Base-by-base conservation (phyloP, 1,139 yeast genomes). In the Yamadazyma dushanensis region DNA sequence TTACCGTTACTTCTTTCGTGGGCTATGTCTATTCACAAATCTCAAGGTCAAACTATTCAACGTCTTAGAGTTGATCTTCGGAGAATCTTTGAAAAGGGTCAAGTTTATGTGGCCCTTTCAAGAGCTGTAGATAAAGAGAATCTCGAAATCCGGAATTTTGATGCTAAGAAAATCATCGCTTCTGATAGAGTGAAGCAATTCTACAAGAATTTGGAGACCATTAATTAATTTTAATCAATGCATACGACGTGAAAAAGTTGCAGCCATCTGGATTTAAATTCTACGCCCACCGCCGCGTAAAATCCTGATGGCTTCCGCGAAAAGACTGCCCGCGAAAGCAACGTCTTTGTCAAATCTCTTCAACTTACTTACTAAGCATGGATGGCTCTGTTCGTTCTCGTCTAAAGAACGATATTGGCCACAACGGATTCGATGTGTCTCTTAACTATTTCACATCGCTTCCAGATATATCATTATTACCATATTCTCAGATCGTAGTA, bases 1-100 rank as follows among this genome's bases (percentile, higher is more conserved):
- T 49, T 86, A 4, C 97, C 96, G 0, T 64, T 88, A 25, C 66
- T 86, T 36, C 66, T 85, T 25, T 81, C 96, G 9, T 88, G 96
- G 95, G 95, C 96, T 0, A 61, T 88, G 50, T 86, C 96, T 0
- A 88, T 88, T 36, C 97, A 88, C 57, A 88, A 88, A 53, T 82
- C 96, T 0, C 97, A 88, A 59, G 97, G 97, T 2, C 96, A 88
- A 61, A 86, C 97, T 0, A 70, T 88, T 34, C 81, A 78, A 26
- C 61, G 94, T 38, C 80, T 88, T n/a, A 73, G 77, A 44, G 92
- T 88, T 4, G 94, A 88, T 51, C 63, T 88, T 37, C 65, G 73
- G 20, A 74, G 72, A 46, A 76, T 82, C 20, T 88, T 88, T 53
- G 96, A 87, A 54, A 81, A 78, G 33, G 96, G 96, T 10, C 95